phyloP scores from a whole-genome alignment of 176 grass and related monocot genomes.

The Rhynchospora pubera region DNA sequence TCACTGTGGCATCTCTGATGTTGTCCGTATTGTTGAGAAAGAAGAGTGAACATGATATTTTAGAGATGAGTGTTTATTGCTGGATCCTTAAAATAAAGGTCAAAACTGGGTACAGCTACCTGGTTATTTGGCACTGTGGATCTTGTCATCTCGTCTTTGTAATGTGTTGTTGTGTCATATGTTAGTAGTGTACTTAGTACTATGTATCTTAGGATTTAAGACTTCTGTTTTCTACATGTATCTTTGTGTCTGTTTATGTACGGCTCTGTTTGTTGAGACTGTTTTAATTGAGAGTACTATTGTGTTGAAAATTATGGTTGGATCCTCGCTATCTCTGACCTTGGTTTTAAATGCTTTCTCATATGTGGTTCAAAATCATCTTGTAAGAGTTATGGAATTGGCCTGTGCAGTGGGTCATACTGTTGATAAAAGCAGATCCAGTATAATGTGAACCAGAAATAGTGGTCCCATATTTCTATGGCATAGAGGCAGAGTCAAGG shows the following conservation, averaged over 20 bases:
- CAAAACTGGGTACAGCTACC: not conserved
- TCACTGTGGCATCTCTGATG: conserved; percentile 31
- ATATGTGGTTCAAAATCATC: not conserved
- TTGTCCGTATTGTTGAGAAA: conserved; percentile 35
- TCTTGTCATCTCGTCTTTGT: not conserved
- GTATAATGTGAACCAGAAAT: no score
- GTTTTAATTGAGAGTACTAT: not conserved
- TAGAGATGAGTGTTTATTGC: not conserved
- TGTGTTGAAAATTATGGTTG: not conserved
- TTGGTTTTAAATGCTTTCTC: not conserved
- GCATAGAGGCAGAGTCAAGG: no score
- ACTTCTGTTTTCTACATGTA: not conserved
- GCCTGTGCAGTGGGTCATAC: no score
- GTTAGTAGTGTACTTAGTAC: no score
- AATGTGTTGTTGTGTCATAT: not conserved
- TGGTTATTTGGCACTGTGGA: not conserved
- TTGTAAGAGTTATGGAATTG: no score
- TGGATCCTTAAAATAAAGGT: conserved; percentile 9
- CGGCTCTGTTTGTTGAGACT: not conserved
- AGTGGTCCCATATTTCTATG: no score
- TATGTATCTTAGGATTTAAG: conserved; percentile 2
- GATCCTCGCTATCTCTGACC: not conserved
- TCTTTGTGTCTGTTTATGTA: not conserved
- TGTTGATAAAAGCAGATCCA: no score
- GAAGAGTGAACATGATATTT: conserved; percentile 30